A percentile compares a stretch with the other conserved stretches of the same genome.
phyloP scores from a whole-genome alignment of 371 early-diverging fungal species.

The Apophysomyces variabilis region DNA sequence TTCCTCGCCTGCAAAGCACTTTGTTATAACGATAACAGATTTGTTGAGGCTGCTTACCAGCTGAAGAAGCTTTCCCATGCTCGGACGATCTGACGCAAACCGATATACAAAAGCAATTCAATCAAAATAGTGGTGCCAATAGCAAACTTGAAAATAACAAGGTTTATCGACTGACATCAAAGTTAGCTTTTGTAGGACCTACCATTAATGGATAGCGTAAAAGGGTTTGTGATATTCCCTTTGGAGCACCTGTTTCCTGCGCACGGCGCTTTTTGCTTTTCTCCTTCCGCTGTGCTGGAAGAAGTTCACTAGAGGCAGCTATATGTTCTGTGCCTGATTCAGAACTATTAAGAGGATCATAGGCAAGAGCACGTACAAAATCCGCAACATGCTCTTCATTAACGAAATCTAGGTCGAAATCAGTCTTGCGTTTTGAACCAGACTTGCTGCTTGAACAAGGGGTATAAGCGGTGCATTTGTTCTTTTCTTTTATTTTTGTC shows the following conservation, averaged over 20 bases:
- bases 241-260: slow-evolving; percentile 44
- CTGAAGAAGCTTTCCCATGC: slow-evolving; percentile 74
- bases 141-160: slow-evolving; percentile 42
- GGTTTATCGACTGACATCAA: neutral
- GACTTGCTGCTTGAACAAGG: neutral
- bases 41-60: slow-evolving; percentile 54
- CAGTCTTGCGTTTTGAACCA: neutral
- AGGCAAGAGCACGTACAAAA: slow-evolving; percentile 51
- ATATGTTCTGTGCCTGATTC: slow-evolving; percentile 55
- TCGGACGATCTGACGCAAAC: slow-evolving; percentile 73
- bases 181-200: slow-evolving; percentile 16
- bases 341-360: slow-evolving; percentile 38
- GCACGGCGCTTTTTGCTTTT: slow-evolving; percentile 28
- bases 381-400: slow-evolving; percentile 57
- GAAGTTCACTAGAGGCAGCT: slow-evolving; percentile 53
- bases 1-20: slow-evolving; percentile 54
- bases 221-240: slow-evolving; percentile 55
- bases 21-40: neutral
- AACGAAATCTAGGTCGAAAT: slow-evolving; percentile 44
- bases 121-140: slow-evolving; percentile 66
- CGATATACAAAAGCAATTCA: slow-evolving; percentile 71
- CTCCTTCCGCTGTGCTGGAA: slow-evolving; percentile 41
- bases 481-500: neutral
- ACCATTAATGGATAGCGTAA: slow-evolving; percentile 69
- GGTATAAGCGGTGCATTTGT: neutral